Base-by-base conservation (phyloP, 306 rosid species). In the Canavalia ensiformis region DNA sequence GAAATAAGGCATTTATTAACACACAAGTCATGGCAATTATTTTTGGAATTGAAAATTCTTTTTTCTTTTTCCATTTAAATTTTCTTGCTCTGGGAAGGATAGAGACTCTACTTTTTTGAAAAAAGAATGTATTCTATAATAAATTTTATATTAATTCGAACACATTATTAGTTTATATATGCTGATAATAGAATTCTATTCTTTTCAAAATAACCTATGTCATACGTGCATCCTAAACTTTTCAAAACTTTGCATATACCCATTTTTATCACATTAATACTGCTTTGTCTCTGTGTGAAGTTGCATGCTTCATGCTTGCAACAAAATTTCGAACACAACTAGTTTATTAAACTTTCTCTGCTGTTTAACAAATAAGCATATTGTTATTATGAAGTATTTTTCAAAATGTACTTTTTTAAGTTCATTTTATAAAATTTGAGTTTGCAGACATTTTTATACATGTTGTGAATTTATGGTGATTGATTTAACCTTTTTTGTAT, bases 101-200 rank as follows among this genome's bases (percentile, higher is more conserved):
- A 62, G 12, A 18, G 49, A 64, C n/a, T 50, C 45, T 35, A 52
- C 34, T 33, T 33, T 70, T 33, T 11, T 29, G 2, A 12, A 30
- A 69, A 31, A 34, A 71, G 6, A 31, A 34, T 50, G 6, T 35
- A 70, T 18, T 58, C 42, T 79, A 7, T 35, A 18, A 11, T 58
- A 46, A 49, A 50, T 47, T 79, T 18, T 29, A 31, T 58, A 45
- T 30, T 44, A 30, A 34, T 68, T 67, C 58, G 12, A 41, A 55
- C 56, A 68, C 35, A 13, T 70, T 28, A 57, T 55, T 67, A 67
- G 37, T 79, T 70, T 59, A 57, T 47, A 58, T 45, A 79, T 78
- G 63, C 51, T 34, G 52, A 59, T 58, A 47, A 49, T 30, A 35
- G 45, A 75, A 46, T 75, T 45, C 8, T 57, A 4, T 77, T 29